These are phyloP conservation scores for Boletus sp. DNA, from an alignment of 768 basidiomycete genomes.

Conservation along the genomic window DNA sequence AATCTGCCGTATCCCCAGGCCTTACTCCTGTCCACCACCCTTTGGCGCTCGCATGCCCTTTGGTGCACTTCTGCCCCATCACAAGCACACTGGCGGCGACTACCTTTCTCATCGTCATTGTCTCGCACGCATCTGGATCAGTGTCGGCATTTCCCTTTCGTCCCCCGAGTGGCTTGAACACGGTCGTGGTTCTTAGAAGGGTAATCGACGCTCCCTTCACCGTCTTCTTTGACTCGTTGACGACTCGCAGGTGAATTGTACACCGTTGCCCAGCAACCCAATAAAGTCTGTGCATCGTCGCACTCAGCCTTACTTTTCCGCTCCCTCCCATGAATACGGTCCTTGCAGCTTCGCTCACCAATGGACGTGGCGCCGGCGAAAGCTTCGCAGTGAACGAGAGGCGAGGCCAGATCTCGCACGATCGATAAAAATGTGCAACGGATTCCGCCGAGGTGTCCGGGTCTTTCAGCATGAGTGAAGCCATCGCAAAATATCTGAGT, in stretches of 20 bases:
- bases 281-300: constrained; percentile 61
- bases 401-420: constrained; percentile 76
- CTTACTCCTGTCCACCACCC: constrained; percentile 89
- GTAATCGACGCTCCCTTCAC: constrained; percentile 63
- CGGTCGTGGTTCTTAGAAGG: constrained; percentile 61
- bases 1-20: constrained; percentile 56
- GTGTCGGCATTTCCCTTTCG: constrained; percentile 31
- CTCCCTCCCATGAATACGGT: constrained; percentile 59
- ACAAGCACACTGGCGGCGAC: constrained; percentile 64
- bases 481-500: constrained; percentile 78
- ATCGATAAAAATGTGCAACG: constrained; percentile 87
- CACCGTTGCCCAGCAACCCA: constrained; percentile 86
- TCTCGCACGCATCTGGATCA: constrained; percentile 62
- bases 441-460: constrained; percentile 55
- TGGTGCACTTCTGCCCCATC: constrained; percentile 57
- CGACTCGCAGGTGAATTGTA: constrained; percentile 58
- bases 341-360: constrained; percentile 55
- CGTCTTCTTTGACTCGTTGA: constrained; percentile 64
- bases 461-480: constrained; percentile 75
- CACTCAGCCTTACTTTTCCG: constrained; percentile 63
- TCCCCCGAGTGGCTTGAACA: constrained; percentile 50
- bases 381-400: constrained; percentile 61
- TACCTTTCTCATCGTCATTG: constrained; percentile 56
- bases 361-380: constrained; percentile 53
- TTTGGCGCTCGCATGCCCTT: constrained; percentile 72